Conservation (phyloP, 768 basidiomycete genomes). For the Termitomyces sp. region DNA sequence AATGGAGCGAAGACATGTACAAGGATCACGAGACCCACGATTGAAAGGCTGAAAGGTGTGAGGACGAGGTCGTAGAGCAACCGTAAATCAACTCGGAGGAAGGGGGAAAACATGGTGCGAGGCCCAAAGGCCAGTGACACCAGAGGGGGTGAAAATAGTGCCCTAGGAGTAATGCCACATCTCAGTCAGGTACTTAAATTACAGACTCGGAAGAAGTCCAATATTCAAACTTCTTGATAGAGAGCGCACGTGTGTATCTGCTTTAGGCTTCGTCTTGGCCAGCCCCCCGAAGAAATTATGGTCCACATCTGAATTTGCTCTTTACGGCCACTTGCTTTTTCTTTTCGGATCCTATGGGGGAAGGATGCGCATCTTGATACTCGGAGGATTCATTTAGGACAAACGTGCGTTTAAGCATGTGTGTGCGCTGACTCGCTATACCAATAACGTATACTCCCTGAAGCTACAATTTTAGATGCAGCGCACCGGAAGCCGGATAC, state of each 20-base stretch:
- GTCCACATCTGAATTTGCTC: not conserved
- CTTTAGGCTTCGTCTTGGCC: not conserved
- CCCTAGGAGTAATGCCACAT: not conserved
- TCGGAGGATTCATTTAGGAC: not conserved
- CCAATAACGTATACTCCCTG: not conserved
- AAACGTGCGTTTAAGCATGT: conserved; percentile 6
- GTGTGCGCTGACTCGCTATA: not conserved
- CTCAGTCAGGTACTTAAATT: not conserved
- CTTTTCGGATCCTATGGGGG: not conserved
- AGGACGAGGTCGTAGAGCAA: not conserved
- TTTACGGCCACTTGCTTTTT: not conserved
- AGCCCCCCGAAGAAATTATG: not conserved
- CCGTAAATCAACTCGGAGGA: not conserved
- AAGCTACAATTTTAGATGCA: not conserved
- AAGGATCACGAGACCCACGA: not conserved
- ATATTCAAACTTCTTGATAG: not conserved
- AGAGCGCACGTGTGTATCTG: conserved; percentile 4
- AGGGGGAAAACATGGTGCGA: not conserved
- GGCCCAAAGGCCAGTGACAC: not conserved
- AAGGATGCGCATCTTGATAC: not conserved
- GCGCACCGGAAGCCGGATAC: not conserved
- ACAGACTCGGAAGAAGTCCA: not conserved
- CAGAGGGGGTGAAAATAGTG: not conserved
- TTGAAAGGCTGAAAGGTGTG: not conserved
- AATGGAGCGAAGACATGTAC: not conserved